phyloP scores from a whole-genome alignment of 192 early-diverging fungal genomes.

The Radiomyces spectabilis region DNA sequence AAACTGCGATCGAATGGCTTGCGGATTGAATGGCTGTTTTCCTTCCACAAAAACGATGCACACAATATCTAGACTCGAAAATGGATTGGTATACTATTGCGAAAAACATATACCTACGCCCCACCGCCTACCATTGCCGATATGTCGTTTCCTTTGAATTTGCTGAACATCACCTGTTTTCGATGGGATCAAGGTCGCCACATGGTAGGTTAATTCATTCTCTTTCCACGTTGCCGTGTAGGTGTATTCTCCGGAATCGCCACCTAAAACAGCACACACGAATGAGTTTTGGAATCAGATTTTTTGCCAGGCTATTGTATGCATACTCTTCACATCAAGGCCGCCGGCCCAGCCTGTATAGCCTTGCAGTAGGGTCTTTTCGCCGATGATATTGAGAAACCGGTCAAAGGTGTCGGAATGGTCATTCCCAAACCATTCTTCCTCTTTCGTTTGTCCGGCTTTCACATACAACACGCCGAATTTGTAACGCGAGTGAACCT shows the following conservation, averaged over 20 bases:
- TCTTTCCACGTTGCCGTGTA: slow-evolving; percentile 72
- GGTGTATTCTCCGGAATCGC: slow-evolving; percentile 60
- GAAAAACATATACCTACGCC: background rate
- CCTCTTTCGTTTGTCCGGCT: slow-evolving; percentile 62
- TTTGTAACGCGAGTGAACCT: slow-evolving; percentile 53
- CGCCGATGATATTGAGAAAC: slow-evolving; percentile 67
- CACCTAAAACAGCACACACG: no score
- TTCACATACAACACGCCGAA: slow-evolving; percentile 68
- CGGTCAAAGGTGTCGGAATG: slow-evolving; percentile 45
- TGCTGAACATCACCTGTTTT: slow-evolving; percentile 64
- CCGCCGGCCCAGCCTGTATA: slow-evolving; percentile 74
- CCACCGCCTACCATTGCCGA: slow-evolving; percentile 51
- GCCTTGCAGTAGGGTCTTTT: slow-evolving; percentile 59
- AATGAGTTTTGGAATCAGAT: no score
- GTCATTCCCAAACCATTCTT: slow-evolving; percentile 70
- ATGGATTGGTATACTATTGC: no score
- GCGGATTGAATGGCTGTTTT: slow-evolving; percentile 41
- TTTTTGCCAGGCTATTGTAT: no score
- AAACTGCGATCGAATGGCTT: slow-evolving; percentile 49
- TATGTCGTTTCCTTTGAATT: slow-evolving; percentile 54
- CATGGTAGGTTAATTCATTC: slow-evolving; percentile 72
- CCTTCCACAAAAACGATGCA: slow-evolving; percentile 52
- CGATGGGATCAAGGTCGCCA: slow-evolving; percentile 65
- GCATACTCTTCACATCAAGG: slow-evolving; percentile 58
- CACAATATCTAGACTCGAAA: slow-evolving; percentile 50